Evolutionary conservation across 1,284 basidiomycete species (phyloP).

Genomic region (Volvariella surrecta): DNA sequence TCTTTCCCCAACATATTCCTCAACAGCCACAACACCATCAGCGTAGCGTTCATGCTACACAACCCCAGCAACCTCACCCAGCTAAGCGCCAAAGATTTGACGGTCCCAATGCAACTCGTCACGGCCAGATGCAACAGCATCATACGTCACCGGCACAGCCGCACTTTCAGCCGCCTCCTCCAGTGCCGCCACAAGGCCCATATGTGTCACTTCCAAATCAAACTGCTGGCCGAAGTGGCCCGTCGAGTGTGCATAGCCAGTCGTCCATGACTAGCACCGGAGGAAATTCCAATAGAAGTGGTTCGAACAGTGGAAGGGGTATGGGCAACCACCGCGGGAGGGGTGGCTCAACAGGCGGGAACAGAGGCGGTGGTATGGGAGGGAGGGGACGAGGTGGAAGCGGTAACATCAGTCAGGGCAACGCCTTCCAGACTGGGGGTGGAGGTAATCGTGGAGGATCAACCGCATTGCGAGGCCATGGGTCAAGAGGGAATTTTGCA

Average conservation of each 20-base stretch:
- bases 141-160: constrained; percentile 39
- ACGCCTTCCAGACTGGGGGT: constrained; percentile 18
- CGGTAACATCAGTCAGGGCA: constrained; percentile 18
- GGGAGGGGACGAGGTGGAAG: constrained; percentile 28
- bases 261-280: constrained; percentile 6
- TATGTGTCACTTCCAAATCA: constrained; percentile 29
- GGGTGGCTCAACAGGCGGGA: constrained; percentile 37
- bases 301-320: constrained; percentile 33
- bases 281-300: constrained; percentile 20
- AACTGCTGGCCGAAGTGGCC: constrained; percentile 22
- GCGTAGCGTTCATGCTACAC: constrained; percentile 49
- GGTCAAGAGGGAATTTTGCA: constrained; percentile 53
- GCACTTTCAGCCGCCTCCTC: constrained; percentile 39
- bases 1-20: constrained; percentile 33
- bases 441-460: constrained; percentile 11
- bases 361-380: constrained; percentile 29
- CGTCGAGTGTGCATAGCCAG: constrained; percentile 18
- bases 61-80: constrained; percentile 65
- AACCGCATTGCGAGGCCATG: constrained; percentile 42
- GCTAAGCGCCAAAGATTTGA: constrained; percentile 83
- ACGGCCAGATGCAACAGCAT: constrained; percentile 32
- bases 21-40: constrained; percentile 38
- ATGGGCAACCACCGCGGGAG: constrained; percentile 28
- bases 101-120: constrained; percentile 46
- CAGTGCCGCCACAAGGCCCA: constrained; percentile 26